Conservation (phyloP, 1,284 basidiomycete genomes). For the Cryptococcus sp. region DNA sequence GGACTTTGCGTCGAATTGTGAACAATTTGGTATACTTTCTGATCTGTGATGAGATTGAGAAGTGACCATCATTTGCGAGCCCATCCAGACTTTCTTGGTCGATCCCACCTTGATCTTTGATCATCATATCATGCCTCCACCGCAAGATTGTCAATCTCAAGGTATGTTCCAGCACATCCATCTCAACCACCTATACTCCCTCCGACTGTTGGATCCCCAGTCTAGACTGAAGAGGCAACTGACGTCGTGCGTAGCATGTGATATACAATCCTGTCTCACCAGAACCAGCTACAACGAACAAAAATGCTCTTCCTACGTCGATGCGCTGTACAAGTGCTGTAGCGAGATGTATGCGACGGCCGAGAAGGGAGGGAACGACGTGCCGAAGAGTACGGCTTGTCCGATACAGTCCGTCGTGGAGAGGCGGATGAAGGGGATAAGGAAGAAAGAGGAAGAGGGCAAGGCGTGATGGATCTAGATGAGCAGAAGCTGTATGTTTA, state of each 20-base stretch:
- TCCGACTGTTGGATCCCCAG: too few relatives aligned
- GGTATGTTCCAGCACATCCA: slow-evolving; percentile 11
- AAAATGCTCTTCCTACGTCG: slow-evolving; percentile 29
- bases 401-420: slow-evolving; percentile 31
- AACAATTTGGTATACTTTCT: too few relatives aligned
- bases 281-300: slow-evolving; percentile 35
- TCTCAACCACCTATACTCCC: not conserved
- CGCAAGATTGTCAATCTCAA: slow-evolving; percentile 30
- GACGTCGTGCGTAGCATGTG: slow-evolving; percentile 35
- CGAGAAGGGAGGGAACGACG: slow-evolving; percentile 19
- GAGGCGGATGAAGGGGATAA: slow-evolving; percentile 31
- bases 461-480: not conserved
- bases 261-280: slow-evolving; percentile 39
- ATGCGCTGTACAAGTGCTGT: slow-evolving; percentile 38
- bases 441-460: slow-evolving; percentile 7
- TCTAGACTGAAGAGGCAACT: too few relatives aligned
- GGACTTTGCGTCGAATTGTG: too few relatives aligned
- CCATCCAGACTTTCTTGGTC: too few relatives aligned
- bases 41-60: too few relatives aligned
- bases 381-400: slow-evolving; percentile 27
- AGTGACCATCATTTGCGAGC: too few relatives aligned
- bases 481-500: not conserved
- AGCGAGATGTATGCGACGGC: slow-evolving; percentile 31
- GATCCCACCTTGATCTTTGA: too few relatives aligned
- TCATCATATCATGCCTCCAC: slow-evolving; percentile 3